A percentile compares a stretch with the other conserved stretches of the same genome.
Evolutionary conservation across 768 basidiomycete genomes (phyloP).

Genomic region (Pilatotrama ljubarskyi): DNA sequence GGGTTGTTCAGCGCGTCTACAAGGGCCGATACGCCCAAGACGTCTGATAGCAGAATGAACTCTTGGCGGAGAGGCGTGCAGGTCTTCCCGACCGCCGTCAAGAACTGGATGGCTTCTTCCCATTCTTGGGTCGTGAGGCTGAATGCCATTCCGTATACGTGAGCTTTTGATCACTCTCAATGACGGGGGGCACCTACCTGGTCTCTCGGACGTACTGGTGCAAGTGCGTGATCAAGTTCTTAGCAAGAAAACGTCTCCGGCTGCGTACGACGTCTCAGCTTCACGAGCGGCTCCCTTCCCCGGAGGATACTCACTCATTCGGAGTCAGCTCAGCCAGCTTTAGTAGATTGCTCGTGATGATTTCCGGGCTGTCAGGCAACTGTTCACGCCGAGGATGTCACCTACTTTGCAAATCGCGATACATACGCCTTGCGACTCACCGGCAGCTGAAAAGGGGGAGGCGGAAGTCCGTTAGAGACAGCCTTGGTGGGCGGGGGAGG

Average conservation of each 20-base stretch:
- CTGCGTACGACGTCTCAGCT: conserved; percentile 26
- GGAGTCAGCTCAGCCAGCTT: conserved; percentile 39
- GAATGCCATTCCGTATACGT: too few relatives aligned
- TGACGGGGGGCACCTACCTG: conserved; percentile 36
- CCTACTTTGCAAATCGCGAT: background rate
- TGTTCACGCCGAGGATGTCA: conserved; percentile 24
- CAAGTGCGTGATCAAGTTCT: conserved; percentile 61
- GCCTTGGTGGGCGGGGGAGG: conserved; percentile 26
- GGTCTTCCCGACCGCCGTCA: conserved; percentile 73
- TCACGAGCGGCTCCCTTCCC: background rate
- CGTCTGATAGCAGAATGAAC: conserved; percentile 85
- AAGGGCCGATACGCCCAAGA: conserved; percentile 74
- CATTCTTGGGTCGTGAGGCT: conserved; percentile 83
- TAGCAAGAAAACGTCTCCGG: conserved; percentile 48
- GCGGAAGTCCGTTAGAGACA: conserved; percentile 41
- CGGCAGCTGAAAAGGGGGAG: conserved; percentile 41
- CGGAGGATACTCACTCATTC: conserved; percentile 37
- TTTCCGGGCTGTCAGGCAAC: conserved; percentile 50
- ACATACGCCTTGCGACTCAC: conserved; percentile 30
- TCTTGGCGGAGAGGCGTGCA: conserved; percentile 67
- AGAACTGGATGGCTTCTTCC: conserved; percentile 77
- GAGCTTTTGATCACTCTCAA: background rate
- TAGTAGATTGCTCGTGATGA: conserved; percentile 49
- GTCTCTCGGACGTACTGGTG: conserved; percentile 78
- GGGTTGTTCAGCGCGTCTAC: conserved; percentile 77